A percentile compares a stretch with the other conserved stretches of the same genome.
Evolutionary conservation across 192 early-diverging fungal genomes (phyloP).

Genomic region (Backusella psychrophila): DNA sequence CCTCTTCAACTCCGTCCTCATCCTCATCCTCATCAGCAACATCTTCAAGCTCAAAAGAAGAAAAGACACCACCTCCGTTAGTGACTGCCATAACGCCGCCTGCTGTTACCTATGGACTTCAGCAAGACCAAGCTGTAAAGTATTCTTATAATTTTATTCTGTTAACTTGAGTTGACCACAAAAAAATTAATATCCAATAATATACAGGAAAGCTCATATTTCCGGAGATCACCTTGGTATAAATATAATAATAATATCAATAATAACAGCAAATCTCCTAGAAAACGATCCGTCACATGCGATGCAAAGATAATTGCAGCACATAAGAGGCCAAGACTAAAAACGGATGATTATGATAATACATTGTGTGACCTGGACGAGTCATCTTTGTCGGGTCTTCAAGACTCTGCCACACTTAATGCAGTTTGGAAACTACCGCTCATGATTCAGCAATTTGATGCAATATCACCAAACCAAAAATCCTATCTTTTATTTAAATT

Average conservation of each 20-base stretch:
- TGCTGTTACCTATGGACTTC: neutral
- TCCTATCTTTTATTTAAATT: conserved; percentile 89
- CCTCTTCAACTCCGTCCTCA: neutral
- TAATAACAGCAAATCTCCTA: neutral
- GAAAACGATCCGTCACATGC: conserved; percentile 22
- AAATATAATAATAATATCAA: neutral
- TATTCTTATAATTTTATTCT: neutral
- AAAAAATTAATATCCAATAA: neutral
- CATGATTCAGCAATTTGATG: conserved; percentile 63
- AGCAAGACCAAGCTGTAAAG: neutral
- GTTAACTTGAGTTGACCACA: neutral
- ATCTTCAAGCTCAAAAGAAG: neutral
- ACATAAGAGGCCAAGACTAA: conserved; percentile 6
- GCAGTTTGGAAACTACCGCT: conserved; percentile 12
- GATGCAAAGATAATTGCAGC: conserved; percentile 6
- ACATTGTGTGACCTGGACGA: neutral
- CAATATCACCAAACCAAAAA: conserved; percentile 71
- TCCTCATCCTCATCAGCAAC: neutral
- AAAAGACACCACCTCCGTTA: neutral
- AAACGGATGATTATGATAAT: neutral
- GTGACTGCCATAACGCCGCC: neutral
- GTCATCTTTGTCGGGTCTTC: neutral
- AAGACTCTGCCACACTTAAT: neutral
- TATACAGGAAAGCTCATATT: neutral
- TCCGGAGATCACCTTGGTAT: neutral